A percentile compares a stretch with the other conserved stretches of the same genome.
These are phyloP conservation scores for Aspergillus quadrilineatus DNA, from an alignment of 2,329 filamentous ascomycete species.

Conservation along the genomic window DNA sequence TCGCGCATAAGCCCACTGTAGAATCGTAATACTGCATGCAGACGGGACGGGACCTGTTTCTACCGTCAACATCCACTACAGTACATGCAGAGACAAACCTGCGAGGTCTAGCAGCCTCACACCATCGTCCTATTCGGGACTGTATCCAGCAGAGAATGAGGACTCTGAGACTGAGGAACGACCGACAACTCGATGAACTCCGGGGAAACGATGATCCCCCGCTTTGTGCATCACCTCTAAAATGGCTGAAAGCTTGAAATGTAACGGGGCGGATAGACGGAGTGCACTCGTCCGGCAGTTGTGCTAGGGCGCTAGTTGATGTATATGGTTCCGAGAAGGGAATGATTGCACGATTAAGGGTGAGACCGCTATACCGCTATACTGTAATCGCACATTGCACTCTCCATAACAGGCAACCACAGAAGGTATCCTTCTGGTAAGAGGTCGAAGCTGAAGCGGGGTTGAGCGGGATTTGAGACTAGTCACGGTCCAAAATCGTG, in stretches of 20 bases:
- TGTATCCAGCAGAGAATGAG: too few relatives aligned
- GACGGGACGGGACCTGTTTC: neutral
- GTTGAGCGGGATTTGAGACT: neutral
- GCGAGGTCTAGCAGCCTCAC: neutral
- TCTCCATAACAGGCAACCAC: neutral
- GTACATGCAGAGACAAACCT: neutral
- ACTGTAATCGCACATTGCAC: neutral
- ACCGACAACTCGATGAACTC: neutral
- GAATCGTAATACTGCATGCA: neutral
- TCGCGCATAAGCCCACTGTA: neutral
- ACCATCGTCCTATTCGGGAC: too few relatives aligned
- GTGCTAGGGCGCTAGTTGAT: neutral
- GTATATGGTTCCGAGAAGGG: neutral
- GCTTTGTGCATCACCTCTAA: neutral
- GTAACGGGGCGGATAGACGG: neutral
- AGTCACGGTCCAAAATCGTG: too few relatives aligned
- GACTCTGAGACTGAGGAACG: neutral
- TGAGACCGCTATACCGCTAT: neutral
- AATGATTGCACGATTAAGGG: neutral
- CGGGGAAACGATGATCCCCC: constrained; percentile 2
- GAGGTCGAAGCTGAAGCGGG: neutral
- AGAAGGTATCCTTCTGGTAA: neutral
- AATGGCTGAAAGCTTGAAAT: neutral
- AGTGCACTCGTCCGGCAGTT: constrained; percentile 4
- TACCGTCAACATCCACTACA: neutral